Evolutionary conservation across 345 rosid genomes (phyloP), one percentile per base, ranked within the genome.

Genomic region (Hirschfeldia incana): DNA sequence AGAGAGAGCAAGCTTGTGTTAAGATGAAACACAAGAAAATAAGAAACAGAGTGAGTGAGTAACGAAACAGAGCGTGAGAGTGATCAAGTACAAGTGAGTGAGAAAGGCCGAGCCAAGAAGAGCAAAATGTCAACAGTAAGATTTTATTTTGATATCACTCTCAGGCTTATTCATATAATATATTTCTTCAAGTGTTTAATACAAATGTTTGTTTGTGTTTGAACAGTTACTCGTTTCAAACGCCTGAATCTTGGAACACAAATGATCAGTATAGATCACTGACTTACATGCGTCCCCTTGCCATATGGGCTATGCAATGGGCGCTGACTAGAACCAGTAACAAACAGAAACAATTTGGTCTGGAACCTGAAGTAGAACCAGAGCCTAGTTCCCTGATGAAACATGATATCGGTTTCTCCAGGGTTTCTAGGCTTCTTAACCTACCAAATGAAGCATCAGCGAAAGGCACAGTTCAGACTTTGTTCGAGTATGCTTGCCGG

Each of bases 271-370:
- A 89, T 75, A 76, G 97, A 76, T 85, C 98, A 1, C 36, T 93
- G 27, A 75, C 82, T 32, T 92, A 92, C 82, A 92, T 94, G 98
- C 92, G 98, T 29, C 97, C 97, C 1, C 75, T 90, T 83, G 98
- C 93, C 12, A 92, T 94, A 78, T 92, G 98, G 98, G 90, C 93
- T 57, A 92, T 91, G 96, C 98, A 93, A 75, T 94, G 96, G 98
- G 97, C 97, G 26, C 62, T 94, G 9, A 76, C 91, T 1, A 83
- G 85, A 39, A 81, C 88, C 0, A 84, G 78, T 59, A 81, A 83
- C 10, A 42, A 37, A 34, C 76, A 72, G 29, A 46, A 36, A 37
- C 85, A 87, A 77, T 69, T 44, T 17, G 82, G 67, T 26, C 67
- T 78, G 6, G 84, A 81, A 72, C 78, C 9, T 13, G 87, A 87